A percentile compares a stretch with the other conserved stretches of the same genome.
phyloP scores from a whole-genome alignment of 257 asterid genomes.

The Petunia secreta region DNA sequence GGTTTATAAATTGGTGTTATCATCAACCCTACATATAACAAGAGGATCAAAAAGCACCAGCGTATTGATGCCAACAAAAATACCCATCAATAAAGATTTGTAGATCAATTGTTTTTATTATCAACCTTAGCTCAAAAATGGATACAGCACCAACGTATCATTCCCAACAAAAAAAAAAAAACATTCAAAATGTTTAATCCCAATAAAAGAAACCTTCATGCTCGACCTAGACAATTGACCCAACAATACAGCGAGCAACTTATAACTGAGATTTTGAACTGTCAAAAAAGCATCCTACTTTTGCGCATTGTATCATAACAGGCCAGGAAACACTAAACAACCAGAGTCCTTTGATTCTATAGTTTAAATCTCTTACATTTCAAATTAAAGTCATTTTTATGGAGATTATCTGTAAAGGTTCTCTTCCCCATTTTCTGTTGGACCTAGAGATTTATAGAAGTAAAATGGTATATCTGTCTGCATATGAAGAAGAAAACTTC shows the following conservation, averaged over 20 bases:
- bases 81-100: no score
- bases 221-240: not conserved
- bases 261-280: not conserved
- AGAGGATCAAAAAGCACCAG: no score
- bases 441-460: not conserved
- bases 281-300: not conserved
- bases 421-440: not conserved
- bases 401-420: no score
- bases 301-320: not conserved
- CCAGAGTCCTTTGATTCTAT: not conserved
- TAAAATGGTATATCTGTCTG: not conserved
- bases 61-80: no score
- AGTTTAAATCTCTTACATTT: not conserved
- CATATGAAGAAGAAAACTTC: not conserved
- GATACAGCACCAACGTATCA: not conserved
- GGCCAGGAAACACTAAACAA: no score
- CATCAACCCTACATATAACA: no score
- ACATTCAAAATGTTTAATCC: no score
- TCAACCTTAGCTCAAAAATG: slow-evolving; percentile 1
- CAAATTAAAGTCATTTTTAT: not conserved
- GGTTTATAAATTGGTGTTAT: no score
- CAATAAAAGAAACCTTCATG: not conserved
- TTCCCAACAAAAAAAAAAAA: not conserved
- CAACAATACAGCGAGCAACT: not conserved
- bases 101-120: not conserved